Percentiles rank a stretch among this genome's conserved stretches.
phyloP scores from a whole-genome alignment of 495 filamentous ascomycete species.

The Sordaria brevicollis region DNA sequence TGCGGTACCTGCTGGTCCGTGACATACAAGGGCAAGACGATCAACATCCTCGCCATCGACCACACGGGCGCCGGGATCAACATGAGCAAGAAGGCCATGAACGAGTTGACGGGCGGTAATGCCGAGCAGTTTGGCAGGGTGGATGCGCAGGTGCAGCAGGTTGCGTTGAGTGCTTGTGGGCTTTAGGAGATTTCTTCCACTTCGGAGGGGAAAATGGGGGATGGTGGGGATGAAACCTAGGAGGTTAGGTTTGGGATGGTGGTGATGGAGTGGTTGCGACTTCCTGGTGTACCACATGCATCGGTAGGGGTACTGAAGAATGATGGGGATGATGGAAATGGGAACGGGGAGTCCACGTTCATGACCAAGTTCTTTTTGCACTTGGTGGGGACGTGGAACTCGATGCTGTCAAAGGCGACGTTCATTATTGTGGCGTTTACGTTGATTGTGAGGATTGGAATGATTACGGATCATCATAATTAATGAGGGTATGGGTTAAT shows the following conservation, averaged over 20 bases:
- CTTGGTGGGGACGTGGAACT: background rate
- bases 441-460: background rate
- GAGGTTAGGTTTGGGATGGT: background rate
- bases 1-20: conserved; percentile 66
- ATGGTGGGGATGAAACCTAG: background rate
- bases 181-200: background rate
- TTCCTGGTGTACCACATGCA: no score
- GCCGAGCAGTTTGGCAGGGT: conserved; percentile 47
- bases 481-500: background rate
- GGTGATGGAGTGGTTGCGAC: background rate
- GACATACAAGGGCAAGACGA: conserved; percentile 45
- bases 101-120: conserved; percentile 50
- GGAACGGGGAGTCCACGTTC: background rate
- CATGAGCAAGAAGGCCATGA: conserved; percentile 54
- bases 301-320: background rate
- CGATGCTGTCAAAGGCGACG: background rate
- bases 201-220: background rate
- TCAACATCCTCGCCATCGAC: conserved; percentile 63
- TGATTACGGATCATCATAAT: background rate
- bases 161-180: conserved; percentile 23
- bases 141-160: conserved; percentile 37
- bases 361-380: background rate
- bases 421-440: background rate
- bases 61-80: conserved; percentile 50
- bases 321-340: no score